Base-by-base conservation (phyloP, 1,284 basidiomycete genomes). In the Moesziomyces aphidis region DNA sequence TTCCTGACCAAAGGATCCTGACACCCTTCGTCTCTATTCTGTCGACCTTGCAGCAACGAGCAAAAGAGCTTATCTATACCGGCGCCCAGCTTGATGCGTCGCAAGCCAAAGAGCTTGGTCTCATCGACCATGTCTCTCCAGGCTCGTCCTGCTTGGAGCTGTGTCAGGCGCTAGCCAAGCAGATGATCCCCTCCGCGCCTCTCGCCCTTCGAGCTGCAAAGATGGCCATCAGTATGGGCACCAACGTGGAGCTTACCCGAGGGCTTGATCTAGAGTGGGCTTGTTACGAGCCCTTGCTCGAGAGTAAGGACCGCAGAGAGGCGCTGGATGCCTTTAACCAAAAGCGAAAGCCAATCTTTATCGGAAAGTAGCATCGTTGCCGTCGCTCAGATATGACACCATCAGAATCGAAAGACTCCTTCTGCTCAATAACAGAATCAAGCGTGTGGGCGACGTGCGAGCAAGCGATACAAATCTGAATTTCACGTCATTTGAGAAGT, bases 141-240 rank as follows among this genome's bases (percentile, higher is more conserved):
- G 53, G 49, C 4, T 26, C 43, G 22, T 55, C 60, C 10, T 61
- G 60, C 36, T 48, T 61, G 39, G 28, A 55, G 24, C 48, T 55
- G 1, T 61, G 60, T 34, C 60, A 61, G 42, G 17, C 43, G 22
- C 49, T 55, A 31, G 60, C 60, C 3, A 22, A 50, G 23, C 42
- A 55, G 49, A 61, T 61, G 64, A 61, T 56, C 11, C 58, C 46
- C 2, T 55, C 57, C 93, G 94, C 93, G 28, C 95, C 94, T 13
- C 86, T 97, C 26, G 94, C 95, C 0, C 87, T 97, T 19, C 88
- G 90, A 24, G 93, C 93, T 1, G 94, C 95, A 8, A 97, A 97
- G 82, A 88, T 90, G 75, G 93, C 93, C 4, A 91, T 97, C 61
- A 61, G 58, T 23, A 42, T 50, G 55, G 64, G 64, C 43, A 1